These are phyloP conservation scores for Allium fistulosum DNA, from an alignment of 106 monocot species.

Conservation along the genomic window DNA sequence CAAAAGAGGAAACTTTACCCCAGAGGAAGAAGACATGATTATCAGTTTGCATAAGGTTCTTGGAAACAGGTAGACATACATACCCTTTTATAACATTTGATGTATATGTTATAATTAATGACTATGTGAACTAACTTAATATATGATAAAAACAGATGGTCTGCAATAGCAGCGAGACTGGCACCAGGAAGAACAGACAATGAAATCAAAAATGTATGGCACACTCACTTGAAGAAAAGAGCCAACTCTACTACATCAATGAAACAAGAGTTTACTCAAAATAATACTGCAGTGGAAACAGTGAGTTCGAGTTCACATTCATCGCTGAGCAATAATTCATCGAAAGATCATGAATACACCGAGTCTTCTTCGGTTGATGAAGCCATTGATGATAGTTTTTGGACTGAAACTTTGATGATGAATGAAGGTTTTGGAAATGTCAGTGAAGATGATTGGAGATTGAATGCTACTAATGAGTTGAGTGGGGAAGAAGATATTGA, in stretches of 20 bases:
- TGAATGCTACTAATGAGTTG: not conserved
- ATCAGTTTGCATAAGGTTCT: conserved; percentile 19
- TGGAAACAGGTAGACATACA: conserved; percentile 11
- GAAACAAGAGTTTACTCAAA: too few species aligned
- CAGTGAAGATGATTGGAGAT: not conserved
- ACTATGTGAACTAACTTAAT: too few species aligned
- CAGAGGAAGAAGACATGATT: conserved; percentile 18
- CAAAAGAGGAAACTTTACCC: conserved; percentile 16
- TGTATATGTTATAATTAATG: not conserved
- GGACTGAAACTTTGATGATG: conserved; percentile 2
- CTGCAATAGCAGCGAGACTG: conserved; percentile 37
- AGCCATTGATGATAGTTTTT: not conserved
- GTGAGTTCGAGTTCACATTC: not conserved
- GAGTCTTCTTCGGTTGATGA: not conserved
- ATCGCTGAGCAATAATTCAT: not conserved
- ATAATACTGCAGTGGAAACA: too few species aligned
- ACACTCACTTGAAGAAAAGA: conserved; percentile 47
- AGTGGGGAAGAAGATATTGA: not conserved
- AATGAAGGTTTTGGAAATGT: not conserved
- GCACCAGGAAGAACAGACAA: conserved; percentile 48
- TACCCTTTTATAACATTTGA: not conserved
- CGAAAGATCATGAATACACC: not conserved
- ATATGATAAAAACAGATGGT: conserved; percentile 24
- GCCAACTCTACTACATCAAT: not conserved
- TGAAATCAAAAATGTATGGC: conserved; percentile 66